A percentile compares a stretch with the other conserved stretches of the same genome.
These are phyloP conservation scores for Apiospora pterosperma DNA, from an alignment of 2,329 filamentous ascomycete genomes.

Conservation along the genomic window DNA sequence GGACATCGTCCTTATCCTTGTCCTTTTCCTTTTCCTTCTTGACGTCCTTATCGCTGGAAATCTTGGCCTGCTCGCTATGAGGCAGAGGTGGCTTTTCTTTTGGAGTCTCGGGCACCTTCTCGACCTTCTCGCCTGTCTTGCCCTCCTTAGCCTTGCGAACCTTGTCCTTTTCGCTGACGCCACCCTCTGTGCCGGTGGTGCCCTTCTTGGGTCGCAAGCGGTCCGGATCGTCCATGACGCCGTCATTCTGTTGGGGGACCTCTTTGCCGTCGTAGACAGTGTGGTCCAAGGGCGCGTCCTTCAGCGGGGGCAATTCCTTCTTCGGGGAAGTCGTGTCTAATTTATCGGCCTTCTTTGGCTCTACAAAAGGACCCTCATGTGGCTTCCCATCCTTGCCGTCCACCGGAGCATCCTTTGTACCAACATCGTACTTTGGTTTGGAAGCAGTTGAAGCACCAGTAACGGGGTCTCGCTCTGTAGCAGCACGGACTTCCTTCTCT, in stretches of 20 bases:
- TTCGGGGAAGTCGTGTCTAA: slow-evolving; percentile 28
- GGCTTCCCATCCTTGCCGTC: slow-evolving; percentile 94
- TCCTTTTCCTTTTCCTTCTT: slow-evolving; percentile 36
- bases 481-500: slow-evolving; percentile 12
- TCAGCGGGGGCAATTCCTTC: slow-evolving; percentile 39
- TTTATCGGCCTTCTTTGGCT: slow-evolving; percentile 42
- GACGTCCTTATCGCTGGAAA: slow-evolving; percentile 39
- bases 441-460: slow-evolving; percentile 12
- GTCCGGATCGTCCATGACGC: slow-evolving; percentile 90
- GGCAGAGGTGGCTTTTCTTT: slow-evolving; percentile 83
- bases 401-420: slow-evolving; percentile 76
- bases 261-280: slow-evolving; percentile 56
- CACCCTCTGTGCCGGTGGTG: slow-evolving; percentile 83
- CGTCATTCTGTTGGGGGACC: slow-evolving; percentile 65
- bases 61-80: slow-evolving; percentile 74
- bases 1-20: slow-evolving; percentile 35
- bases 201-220: slow-evolving; percentile 75
- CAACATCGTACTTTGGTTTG: slow-evolving; percentile 36
- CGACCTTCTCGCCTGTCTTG: slow-evolving; percentile 59
- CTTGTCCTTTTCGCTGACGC: slow-evolving; percentile 84
- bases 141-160: slow-evolving; percentile 66
- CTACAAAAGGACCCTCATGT: slow-evolving; percentile 79
- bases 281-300: slow-evolving; percentile 48
- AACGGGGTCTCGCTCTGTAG: slow-evolving; percentile 23
- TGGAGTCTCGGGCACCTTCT: slow-evolving; percentile 77